Evolutionary conservation across 2,329 filamentous ascomycete species (phyloP).

Genomic region (Ceratocystiopsis sp.): DNA sequence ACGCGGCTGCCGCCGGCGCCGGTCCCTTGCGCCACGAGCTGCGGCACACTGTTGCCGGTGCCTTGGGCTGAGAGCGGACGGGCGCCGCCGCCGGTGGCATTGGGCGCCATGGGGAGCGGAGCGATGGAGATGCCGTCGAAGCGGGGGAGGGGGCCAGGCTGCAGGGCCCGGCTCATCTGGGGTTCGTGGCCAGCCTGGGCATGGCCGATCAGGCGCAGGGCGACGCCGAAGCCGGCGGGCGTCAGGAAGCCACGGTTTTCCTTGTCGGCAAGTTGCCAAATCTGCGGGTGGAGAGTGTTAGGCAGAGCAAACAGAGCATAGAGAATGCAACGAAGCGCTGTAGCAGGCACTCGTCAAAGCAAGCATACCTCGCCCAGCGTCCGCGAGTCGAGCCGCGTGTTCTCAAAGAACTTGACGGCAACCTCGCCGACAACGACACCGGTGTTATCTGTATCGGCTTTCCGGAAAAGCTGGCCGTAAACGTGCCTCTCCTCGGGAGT

Average conservation of each 20-base stretch:
- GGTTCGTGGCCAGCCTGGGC: constrained; percentile 78
- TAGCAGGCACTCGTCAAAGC: neutral
- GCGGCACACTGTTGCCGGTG: constrained; percentile 29
- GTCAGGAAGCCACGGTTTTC: constrained; percentile 93
- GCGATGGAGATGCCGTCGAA: constrained; percentile 54
- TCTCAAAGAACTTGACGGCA: constrained; percentile 95
- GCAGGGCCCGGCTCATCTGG: constrained; percentile 62
- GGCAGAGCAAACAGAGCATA: neutral
- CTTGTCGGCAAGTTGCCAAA: constrained; percentile 97
- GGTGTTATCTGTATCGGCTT: constrained; percentile 79
- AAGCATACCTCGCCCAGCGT: constrained; percentile 64
- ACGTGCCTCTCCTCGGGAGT: constrained; percentile 82
- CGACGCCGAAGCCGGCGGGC: constrained; percentile 81
- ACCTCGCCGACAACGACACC: constrained; percentile 92
- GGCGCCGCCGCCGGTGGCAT: constrained; percentile 8
- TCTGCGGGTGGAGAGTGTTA: constrained; percentile 33
- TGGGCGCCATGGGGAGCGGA: constrained; percentile 13
- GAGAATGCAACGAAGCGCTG: too few relatives aligned
- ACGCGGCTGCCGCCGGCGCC: constrained; percentile 49
- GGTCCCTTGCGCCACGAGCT: constrained; percentile 13
- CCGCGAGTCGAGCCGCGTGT: constrained; percentile 73
- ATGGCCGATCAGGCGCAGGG: constrained; percentile 86
- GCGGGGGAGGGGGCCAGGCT: constrained; percentile 74
- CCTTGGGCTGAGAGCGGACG: constrained; percentile 34
- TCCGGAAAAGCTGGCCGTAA: constrained; percentile 83